Evolutionary conservation across 495 filamentous ascomycete species (phyloP).

Genomic region (Entonaema liquescens): DNA sequence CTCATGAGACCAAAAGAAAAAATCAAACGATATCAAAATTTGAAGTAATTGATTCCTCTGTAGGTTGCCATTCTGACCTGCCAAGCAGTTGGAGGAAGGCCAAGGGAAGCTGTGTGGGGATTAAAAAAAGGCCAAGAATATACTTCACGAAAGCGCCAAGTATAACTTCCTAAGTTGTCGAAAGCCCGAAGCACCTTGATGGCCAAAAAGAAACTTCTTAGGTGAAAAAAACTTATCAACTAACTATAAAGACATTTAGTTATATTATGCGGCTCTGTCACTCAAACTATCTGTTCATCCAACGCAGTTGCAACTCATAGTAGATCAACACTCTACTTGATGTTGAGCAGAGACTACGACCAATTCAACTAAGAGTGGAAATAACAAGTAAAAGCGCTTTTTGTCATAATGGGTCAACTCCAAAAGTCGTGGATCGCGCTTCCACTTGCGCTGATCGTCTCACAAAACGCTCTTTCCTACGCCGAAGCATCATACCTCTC

Average conservation of each 20-base stretch:
- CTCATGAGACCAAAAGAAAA: background rate
- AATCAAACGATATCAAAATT: background rate
- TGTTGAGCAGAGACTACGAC: constrained; percentile 1
- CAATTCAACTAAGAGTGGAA: background rate
- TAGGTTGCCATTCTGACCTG: background rate
- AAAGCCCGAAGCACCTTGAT: constrained; percentile 26
- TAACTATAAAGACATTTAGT: background rate
- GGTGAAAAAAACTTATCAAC: background rate
- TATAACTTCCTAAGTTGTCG: constrained; percentile 12
- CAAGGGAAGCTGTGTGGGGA: constrained; percentile 14
- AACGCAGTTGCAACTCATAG: background rate
- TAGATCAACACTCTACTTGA: background rate
- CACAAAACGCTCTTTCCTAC: background rate
- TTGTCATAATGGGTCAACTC: background rate
- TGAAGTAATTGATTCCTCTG: background rate
- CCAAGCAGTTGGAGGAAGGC: constrained; percentile 10
- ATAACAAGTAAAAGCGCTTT: background rate
- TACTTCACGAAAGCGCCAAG: constrained; percentile 13
- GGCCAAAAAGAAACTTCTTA: constrained; percentile 1
- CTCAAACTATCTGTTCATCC: background rate
- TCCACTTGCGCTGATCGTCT: background rate
- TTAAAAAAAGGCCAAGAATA: background rate
- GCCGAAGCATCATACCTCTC: constrained; percentile 7
- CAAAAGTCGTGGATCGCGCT: background rate
- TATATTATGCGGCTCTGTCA: constrained; percentile 29